Conservation (phyloP, 768 basidiomycete species). For the Tulasnella sp. region DNA sequence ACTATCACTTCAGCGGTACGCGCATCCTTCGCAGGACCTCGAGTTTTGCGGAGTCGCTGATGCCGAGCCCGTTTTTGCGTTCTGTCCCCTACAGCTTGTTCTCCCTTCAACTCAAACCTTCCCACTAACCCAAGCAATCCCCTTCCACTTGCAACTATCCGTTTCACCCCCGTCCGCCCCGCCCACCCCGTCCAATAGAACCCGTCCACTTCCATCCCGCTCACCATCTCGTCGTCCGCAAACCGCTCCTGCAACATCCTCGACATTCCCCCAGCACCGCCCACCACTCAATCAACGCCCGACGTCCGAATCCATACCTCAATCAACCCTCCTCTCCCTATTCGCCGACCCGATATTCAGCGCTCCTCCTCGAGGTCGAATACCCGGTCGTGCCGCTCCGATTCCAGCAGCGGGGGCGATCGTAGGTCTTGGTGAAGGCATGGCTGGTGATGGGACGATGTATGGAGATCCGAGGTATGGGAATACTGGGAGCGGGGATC, state of each 20-base stretch:
- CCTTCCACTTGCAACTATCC: constrained; percentile 21
- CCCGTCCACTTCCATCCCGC: neutral
- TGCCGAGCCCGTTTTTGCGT: neutral
- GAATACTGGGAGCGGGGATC: neutral
- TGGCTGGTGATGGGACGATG: constrained; percentile 11
- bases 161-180: constrained; percentile 1
- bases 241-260: neutral
- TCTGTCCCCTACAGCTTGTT: constrained; percentile 12
- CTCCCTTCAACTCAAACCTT: constrained; percentile 17
- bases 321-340: neutral
- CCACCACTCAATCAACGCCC: neutral
- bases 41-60: neutral
- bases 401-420: neutral
- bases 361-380: neutral
- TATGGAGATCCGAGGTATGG: constrained; percentile 8
- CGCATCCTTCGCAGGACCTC: neutral
- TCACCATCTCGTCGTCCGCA: neutral
- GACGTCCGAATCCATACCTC: neutral
- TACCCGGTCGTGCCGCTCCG: neutral
- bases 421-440: constrained; percentile 7
- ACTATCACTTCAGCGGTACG: neutral
- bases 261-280: neutral
- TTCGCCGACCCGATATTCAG: constrained; percentile 4
- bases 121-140: constrained; percentile 16
- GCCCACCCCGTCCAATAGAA: neutral